These are phyloP conservation scores for Macadamia integrifolia DNA, from an alignment of 164 flowering plant genomes.

Conservation along the genomic window DNA sequence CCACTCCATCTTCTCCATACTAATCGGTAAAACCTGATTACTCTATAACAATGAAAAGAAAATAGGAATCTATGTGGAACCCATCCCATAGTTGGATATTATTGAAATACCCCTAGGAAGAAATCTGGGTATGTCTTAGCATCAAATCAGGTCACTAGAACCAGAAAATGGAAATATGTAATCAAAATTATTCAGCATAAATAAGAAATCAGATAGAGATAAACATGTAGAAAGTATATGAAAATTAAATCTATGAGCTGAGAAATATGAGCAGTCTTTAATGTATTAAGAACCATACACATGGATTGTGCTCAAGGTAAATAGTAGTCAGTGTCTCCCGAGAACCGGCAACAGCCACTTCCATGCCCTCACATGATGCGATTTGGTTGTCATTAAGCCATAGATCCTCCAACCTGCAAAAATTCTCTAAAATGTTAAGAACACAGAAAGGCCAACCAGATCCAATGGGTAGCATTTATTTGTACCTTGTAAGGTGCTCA, in stretches of 20 bases:
- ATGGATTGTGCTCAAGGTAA: constrained; percentile 91
- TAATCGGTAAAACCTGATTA: too few relatives aligned
- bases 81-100: too few relatives aligned
- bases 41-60: too few relatives aligned
- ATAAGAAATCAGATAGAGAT: neutral
- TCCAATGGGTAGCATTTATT: neutral
- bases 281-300: constrained; percentile 48
- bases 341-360: constrained; percentile 68
- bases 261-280: neutral
- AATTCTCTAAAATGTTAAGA: neutral
- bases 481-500: constrained; percentile 57
- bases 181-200: neutral
- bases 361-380: constrained; percentile 62
- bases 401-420: constrained; percentile 82
- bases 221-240: neutral
- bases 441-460: neutral
- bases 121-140: neutral
- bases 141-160: neutral
- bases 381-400: constrained; percentile 98
- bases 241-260: neutral
- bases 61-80: too few relatives aligned
- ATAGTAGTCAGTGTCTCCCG: constrained; percentile 78
- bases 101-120: too few relatives aligned
- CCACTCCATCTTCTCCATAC: too few relatives aligned
- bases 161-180: neutral